Conservation (phyloP, 2,329 filamentous ascomycete species). For the Fusarium dimerum region DNA sequence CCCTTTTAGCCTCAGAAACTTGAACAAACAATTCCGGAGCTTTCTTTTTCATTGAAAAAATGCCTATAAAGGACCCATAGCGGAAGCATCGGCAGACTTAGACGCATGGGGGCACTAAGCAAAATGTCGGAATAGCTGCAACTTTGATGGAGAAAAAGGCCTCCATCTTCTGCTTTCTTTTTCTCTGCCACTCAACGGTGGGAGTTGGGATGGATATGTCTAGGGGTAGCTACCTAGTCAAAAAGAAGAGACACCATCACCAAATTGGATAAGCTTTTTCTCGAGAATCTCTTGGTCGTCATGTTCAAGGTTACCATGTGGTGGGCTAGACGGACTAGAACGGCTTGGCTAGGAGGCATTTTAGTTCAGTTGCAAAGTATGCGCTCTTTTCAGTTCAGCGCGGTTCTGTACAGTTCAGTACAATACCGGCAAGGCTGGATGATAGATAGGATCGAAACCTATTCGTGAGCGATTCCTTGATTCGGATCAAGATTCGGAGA, state of each 20-base stretch:
- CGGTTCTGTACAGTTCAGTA: no score
- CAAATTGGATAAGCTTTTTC: not conserved
- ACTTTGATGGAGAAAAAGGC: no score
- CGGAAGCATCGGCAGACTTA: conserved; percentile 20
- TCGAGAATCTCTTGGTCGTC: not conserved
- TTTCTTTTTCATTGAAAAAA: conserved; percentile 2
- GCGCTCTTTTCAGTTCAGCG: no score
- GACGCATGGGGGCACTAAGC: conserved; percentile 8
- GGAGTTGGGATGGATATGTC: no score
- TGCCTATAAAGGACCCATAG: conserved; percentile 18
- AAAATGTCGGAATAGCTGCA: not conserved
- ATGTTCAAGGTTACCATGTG: not conserved
- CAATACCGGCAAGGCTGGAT: no score
- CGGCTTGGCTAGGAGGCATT: no score
- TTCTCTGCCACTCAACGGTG: no score
- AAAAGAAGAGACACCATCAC: not conserved
- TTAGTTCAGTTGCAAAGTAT: no score
- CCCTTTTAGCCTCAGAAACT: not conserved
- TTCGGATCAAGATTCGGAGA: conserved; percentile 10
- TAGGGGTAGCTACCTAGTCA: not conserved
- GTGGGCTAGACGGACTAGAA: no score
- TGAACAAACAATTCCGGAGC: not conserved
- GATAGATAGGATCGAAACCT: conserved; percentile 1
- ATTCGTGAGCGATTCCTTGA: conserved; percentile 4
- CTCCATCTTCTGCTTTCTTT: no score